Evolutionary conservation across 2,329 filamentous ascomycete genomes (phyloP), one percentile per base, ranked within the genome.

Genomic region (Nigrospora oryzae): DNA sequence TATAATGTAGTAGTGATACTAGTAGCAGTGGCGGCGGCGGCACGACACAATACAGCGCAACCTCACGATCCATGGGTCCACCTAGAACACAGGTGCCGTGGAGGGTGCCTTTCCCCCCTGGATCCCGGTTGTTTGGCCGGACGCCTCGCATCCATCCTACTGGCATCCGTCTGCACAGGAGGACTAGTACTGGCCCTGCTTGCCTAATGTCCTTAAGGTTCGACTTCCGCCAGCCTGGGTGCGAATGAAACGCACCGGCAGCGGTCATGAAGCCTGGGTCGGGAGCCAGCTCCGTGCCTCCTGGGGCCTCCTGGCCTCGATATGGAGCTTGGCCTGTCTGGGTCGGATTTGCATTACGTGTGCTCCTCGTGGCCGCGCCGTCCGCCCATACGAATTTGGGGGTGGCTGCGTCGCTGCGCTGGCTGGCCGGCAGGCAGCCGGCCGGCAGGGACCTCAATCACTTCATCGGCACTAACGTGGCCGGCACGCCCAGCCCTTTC

Each of bases 231-330:
- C 23, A 28, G 23, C 23, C 23, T 28, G 23, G 34, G 34, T 16
- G 34, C 34, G 15, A 36, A 36, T 36, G 34, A 36, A 36, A 36
- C 34, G 15, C 34, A 30, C 35, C 40, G 40, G 40, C 23, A 42
- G 36, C 40, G 40, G 40, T 36, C 40, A 36, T 19, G 30, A 41
- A 38, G 35, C 41, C 31, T 37, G 28, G 23, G 14, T 36, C 34
- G 39, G 39, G 41, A 41, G 13, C 33, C 19, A 42, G 14, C 32
- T 44, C 42, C 46, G 42, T 38, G 37, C 41, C 38, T 30, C 15
- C 36, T 42, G 40, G 41, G 37, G 30, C 36, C 19, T 36, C 31
- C n/a, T 39, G 36, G 42, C 15, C 31, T 14, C 36, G 36, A 10
- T 44, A 41, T 34, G 28, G 32, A 16, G 16, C 28, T 16, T 19